Evolutionary conservation across 1,284 basidiomycete genomes (phyloP).

Genomic region (Golubevia pallescens): DNA sequence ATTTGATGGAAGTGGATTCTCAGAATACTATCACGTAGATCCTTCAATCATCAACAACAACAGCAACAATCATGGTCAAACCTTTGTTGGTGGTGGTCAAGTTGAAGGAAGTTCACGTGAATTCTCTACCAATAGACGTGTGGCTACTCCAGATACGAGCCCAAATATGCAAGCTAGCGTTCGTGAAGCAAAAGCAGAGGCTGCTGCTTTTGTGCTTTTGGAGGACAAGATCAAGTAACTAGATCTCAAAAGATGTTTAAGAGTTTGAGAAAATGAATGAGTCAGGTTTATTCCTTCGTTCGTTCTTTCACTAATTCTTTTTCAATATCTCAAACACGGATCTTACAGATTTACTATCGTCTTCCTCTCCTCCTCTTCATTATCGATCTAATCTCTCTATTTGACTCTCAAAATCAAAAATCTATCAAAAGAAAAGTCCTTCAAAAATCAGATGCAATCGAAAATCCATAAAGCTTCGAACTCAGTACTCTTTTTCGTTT

Average conservation of each 20-base stretch:
- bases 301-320: too few species aligned
- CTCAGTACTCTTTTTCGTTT: too few species aligned
- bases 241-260: neutral
- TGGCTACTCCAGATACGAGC: neutral
- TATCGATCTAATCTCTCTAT: too few species aligned
- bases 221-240: neutral
- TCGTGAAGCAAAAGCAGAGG: neutral
- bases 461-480: too few species aligned
- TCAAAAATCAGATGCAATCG: too few species aligned
- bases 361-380: too few species aligned
- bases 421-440: too few species aligned
- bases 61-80: neutral
- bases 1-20: neutral
- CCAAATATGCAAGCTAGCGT: neutral
- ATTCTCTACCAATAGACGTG: neutral
- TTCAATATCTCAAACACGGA: too few species aligned
- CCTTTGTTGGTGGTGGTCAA: neutral
- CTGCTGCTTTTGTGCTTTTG: neutral
- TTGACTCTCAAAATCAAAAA: too few species aligned
- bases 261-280: neutral
- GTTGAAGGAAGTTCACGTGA: neutral
- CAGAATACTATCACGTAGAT: neutral
- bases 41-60: neutral
- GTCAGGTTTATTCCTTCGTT: too few species aligned
- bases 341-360: too few species aligned